Percentiles rank a stretch among this genome's conserved stretches.
phyloP scores from a whole-genome alignment of 805 yeast genomes.

The Zygoascus bituminiphila region DNA sequence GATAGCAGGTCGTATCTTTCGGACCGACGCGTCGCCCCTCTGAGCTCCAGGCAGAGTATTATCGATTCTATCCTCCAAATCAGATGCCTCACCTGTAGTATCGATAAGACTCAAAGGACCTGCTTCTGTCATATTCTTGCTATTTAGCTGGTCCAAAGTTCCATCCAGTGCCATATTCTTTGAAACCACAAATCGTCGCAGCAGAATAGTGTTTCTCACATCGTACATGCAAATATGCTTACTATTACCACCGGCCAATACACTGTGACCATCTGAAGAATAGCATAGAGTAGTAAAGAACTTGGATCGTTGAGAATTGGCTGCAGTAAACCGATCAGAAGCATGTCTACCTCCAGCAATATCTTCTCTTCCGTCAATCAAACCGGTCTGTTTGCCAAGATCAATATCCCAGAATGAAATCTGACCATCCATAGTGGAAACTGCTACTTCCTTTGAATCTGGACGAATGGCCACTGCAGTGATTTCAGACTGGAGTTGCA shows the following conservation, averaged over 20 bases:
- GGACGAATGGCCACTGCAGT: slow-evolving; percentile 78
- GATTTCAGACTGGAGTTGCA: slow-evolving; percentile 77
- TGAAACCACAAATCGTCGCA: slow-evolving; percentile 77
- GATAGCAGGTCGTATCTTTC: slow-evolving; percentile 74
- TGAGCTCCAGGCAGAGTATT: slow-evolving; percentile 76
- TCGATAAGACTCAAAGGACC: slow-evolving; percentile 80
- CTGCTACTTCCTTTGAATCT: slow-evolving; percentile 86
- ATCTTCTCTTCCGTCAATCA: slow-evolving; percentile 80
- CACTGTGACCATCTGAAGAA: slow-evolving; percentile 80
- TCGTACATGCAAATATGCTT: slow-evolving; percentile 89
- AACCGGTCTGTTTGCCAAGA: slow-evolving; percentile 68
- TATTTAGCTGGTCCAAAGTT: slow-evolving; percentile 68
- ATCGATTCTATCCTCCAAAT: slow-evolving; percentile 74
- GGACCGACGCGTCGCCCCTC: slow-evolving; percentile 69
- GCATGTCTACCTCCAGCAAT: slow-evolving; percentile 77
- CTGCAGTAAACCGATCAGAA: slow-evolving; percentile 73
- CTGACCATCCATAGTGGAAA: slow-evolving; percentile 82
- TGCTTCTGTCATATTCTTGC: slow-evolving; percentile 76
- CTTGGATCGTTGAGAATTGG: slow-evolving; percentile 76
- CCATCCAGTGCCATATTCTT: slow-evolving; percentile 88
- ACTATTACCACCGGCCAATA: slow-evolving; percentile 91
- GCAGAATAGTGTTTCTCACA: slow-evolving; percentile 74
- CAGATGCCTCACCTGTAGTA: slow-evolving; percentile 77
- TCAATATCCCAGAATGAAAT: slow-evolving; percentile 77
- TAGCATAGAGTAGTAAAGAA: slow-evolving; percentile 73